phyloP scores from a whole-genome alignment of 305 asterid genomes.

The Solanum hybrid region DNA sequence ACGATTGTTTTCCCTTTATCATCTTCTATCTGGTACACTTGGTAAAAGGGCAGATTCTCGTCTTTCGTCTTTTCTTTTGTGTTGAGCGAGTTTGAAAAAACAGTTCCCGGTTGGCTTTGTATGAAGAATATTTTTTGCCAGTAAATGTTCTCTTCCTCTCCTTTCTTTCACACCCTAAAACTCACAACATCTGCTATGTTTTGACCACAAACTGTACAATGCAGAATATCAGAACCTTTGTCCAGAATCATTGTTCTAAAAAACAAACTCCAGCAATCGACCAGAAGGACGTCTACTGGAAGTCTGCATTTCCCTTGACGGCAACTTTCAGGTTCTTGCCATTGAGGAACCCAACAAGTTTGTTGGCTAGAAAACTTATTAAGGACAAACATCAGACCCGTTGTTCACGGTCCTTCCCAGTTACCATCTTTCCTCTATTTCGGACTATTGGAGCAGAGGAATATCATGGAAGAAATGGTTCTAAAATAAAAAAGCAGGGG shows the following conservation, averaged over 20 bases:
- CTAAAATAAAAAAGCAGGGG: neutral
- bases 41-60: neutral
- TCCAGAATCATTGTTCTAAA: neutral
- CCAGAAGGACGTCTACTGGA: too few relatives aligned
- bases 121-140: neutral
- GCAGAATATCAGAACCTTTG: neutral
- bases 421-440: neutral
- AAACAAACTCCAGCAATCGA: too few relatives aligned
- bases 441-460: neutral
- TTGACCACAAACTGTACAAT: neutral
- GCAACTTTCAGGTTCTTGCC: neutral
- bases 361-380: neutral
- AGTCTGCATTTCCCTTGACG: too few relatives aligned
- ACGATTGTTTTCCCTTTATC: neutral
- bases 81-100: neutral
- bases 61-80: neutral
- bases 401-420: neutral
- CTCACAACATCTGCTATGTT: neutral
- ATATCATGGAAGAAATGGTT: neutral
- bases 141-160: neutral
- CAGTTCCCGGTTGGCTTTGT: neutral
- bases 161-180: neutral
- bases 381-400: neutral
- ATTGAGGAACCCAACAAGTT: neutral
- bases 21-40: neutral